Base-by-base conservation (phyloP, 1,284 basidiomycete genomes). In the Ceratobasidium sp. region DNA sequence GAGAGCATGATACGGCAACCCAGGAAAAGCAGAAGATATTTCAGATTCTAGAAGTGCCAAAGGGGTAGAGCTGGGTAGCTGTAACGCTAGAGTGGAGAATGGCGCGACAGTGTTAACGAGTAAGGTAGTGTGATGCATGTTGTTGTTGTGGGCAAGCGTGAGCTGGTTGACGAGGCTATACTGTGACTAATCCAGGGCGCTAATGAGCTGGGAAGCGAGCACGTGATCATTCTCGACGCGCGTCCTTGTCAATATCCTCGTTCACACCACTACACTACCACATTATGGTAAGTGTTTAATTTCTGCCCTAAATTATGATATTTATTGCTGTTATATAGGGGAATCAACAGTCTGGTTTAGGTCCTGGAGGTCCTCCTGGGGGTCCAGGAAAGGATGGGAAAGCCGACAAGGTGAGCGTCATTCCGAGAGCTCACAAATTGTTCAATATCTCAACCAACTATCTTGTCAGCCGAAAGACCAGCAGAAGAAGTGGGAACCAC, bases 401-500 rank as follows among this genome's bases (percentile, higher is more conserved):
- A 81, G 83, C 49, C 5, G 63, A 88, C 70, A 91, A 90, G 80
- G 82, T 81, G 43, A 57, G 79, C 16, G 58, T 61, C 43, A 43
- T 43, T 47, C 23, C 18, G 32, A 54, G 46, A 32, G 16, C n/a
- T 1, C n/a, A n/a, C n/a, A n/a, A n/a, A n/a, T n/a, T n/a, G n/a
- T n/a, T n/a, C n/a, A n/a, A 38, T 1, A 5, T 9, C 26, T 32
- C 26, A 16, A 30, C 62, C 23, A 43, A 18, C 23, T 55, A 38
- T 26, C 18, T 16, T 18, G 44, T 26, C 18, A 54, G 72, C 32
- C 35, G 23, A 59, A 84, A 76, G 82, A 84, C 14, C 86, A 90
- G 84, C 94, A 95, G 87, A 95, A 97, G 89, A 98, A 98, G 85
- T 99, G 97, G 96, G 98, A 99, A 82, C 96, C 98, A 13, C 98